Conservation (phyloP, 1,284 basidiomycete genomes). For the Leccinum subrobustum region DNA sequence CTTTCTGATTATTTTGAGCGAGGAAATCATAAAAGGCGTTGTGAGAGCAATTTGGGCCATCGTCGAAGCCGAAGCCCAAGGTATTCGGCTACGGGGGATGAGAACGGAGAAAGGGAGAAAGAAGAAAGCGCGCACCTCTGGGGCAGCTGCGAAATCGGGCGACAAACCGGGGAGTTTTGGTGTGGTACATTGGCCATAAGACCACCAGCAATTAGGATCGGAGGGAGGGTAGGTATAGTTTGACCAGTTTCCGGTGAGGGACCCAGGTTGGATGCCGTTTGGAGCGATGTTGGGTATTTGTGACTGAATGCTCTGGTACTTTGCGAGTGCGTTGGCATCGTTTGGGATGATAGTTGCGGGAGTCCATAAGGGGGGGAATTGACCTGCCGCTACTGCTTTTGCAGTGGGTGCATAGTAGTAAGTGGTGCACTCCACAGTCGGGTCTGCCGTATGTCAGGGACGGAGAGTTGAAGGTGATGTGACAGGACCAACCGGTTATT, state of each 20-base stretch:
- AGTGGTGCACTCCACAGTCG: conserved; percentile 38
- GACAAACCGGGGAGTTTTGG: conserved; percentile 44
- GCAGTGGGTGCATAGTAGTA: conserved; percentile 8
- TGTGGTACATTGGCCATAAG: conserved; percentile 55
- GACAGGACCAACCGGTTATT: background rate
- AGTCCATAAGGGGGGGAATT: conserved; percentile 48
- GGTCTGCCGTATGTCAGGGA: conserved; percentile 34
- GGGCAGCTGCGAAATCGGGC: conserved; percentile 59
- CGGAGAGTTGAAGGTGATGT: conserved; percentile 2
- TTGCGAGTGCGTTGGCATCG: conserved; percentile 44
- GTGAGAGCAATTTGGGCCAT: conserved; percentile 74
- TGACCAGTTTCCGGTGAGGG: conserved; percentile 35
- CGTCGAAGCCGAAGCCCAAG: conserved; percentile 64
- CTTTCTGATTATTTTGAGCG: conserved; percentile 61
- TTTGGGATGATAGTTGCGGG: conserved; percentile 43
- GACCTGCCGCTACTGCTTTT: background rate
- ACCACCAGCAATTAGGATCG: conserved; percentile 61
- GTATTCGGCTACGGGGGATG: conserved; percentile 49
- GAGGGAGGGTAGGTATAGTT: conserved; percentile 30
- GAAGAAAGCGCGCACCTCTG: conserved; percentile 45
- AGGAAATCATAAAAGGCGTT: conserved; percentile 66
- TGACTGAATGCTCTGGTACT: conserved; percentile 36
- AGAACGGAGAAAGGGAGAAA: background rate
- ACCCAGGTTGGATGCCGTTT: conserved; percentile 35
- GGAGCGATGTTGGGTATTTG: conserved; percentile 36